Conservation (phyloP, 306 rosid species). For the Cucumis cinereus region DNA sequence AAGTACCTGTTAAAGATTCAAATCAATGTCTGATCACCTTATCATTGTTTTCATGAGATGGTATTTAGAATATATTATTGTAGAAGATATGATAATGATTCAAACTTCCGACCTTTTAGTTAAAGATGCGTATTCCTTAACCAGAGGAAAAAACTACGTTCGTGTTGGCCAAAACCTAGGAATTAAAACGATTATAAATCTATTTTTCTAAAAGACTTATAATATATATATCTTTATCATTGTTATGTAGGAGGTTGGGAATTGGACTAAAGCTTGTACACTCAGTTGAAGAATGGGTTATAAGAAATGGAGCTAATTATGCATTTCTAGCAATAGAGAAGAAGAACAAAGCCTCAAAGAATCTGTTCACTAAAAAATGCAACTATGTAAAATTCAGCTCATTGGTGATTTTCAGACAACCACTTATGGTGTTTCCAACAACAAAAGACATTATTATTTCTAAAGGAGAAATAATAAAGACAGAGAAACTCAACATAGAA, state of each 20-base stretch:
- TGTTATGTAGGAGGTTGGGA: slow-evolving; percentile 26
- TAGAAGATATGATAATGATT: too few relatives aligned
- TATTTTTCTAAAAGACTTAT: too few relatives aligned
- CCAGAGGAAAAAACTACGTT: too few relatives aligned
- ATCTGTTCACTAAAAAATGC: slow-evolving; percentile 53
- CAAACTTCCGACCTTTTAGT: too few relatives aligned
- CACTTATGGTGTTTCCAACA: slow-evolving; percentile 17
- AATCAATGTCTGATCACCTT: too few relatives aligned
- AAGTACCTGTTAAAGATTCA: too few relatives aligned
- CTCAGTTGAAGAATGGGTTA: slow-evolving; percentile 62
- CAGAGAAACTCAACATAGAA: slow-evolving; percentile 36
- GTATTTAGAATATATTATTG: too few relatives aligned
- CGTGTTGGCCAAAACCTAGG: too few relatives aligned
- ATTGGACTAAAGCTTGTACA: slow-evolving; percentile 45
- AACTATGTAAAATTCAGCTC: slow-evolving; percentile 43
- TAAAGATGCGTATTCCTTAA: too few relatives aligned
- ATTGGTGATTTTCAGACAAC: slow-evolving; percentile 43
- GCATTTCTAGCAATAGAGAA: slow-evolving; percentile 50
- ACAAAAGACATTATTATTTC: slow-evolving; percentile 15
- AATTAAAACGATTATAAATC: too few relatives aligned
- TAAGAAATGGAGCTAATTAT: slow-evolving; percentile 52
- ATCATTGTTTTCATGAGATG: too few relatives aligned
- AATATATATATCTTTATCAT: neutral
- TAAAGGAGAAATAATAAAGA: slow-evolving; percentile 25
- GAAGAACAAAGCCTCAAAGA: slow-evolving; percentile 40